A percentile compares a stretch with the other conserved stretches of the same genome.
These are phyloP conservation scores for Daldinia decipiens DNA, from an alignment of 495 filamentous ascomycete species.

Conservation along the genomic window DNA sequence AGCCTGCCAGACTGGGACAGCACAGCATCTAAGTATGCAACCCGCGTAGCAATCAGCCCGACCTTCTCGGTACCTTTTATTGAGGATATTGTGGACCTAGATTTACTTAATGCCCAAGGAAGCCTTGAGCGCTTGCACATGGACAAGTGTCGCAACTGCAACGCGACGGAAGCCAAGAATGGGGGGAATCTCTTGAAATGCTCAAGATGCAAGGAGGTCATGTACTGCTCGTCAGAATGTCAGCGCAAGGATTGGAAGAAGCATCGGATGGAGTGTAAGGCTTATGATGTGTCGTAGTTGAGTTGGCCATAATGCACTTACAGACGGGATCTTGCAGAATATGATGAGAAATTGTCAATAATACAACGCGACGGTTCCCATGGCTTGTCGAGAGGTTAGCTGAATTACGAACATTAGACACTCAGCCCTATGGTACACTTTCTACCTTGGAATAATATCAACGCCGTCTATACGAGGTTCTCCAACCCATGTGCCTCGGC, in stretches of 20 bases:
- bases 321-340: neutral
- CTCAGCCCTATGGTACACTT: neutral
- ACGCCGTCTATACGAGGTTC: neutral
- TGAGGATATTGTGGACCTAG: slow-evolving; percentile 45
- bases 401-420: neutral
- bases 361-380: neutral
- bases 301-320: neutral
- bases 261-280: slow-evolving; percentile 49
- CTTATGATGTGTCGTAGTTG: slow-evolving; percentile 9
- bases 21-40: slow-evolving; percentile 35
- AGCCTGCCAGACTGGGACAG: slow-evolving; percentile 49
- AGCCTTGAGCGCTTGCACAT: neutral
- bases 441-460: neutral
- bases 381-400: neutral
- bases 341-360: neutral
- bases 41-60: slow-evolving; percentile 53
- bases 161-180: slow-evolving; percentile 33
- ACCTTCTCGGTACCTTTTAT: slow-evolving; percentile 46
- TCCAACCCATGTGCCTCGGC: neutral
- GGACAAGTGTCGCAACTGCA: slow-evolving; percentile 46
- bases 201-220: slow-evolving; percentile 42
- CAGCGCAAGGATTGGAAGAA: slow-evolving; percentile 55
- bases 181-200: slow-evolving; percentile 46
- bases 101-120: slow-evolving; percentile 12
- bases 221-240: slow-evolving; percentile 51